Conservation (phyloP, 805 yeast species). For the Kluyveromyces wickerhamii region DNA sequence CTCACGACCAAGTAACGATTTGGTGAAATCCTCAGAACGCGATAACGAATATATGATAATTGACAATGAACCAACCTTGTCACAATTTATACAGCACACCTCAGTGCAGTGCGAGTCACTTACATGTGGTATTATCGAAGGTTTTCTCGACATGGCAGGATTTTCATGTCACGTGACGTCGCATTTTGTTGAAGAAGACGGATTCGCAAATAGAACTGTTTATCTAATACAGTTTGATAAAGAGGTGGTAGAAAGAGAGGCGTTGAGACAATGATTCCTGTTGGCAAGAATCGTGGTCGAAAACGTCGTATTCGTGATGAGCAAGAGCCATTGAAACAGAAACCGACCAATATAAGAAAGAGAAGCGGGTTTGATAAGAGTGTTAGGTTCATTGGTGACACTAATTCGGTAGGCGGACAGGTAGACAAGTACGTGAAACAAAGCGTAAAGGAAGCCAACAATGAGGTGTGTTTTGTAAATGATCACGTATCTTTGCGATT, state of each 20-base stretch:
- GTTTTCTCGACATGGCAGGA: conserved; percentile 62
- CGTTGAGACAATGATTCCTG: conserved; percentile 24
- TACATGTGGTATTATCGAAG: conserved; percentile 81
- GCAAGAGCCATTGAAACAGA: conserved; percentile 12
- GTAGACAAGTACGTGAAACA: conserved; percentile 3
- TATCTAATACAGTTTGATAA: conserved; percentile 66
- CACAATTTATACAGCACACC: conserved; percentile 62
- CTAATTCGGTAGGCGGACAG: conserved; percentile 3
- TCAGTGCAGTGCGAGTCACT: conserved; percentile 79
- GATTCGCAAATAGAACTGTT: conserved; percentile 56
- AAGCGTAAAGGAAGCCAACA: background rate
- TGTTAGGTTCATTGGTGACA: conserved; percentile 3
- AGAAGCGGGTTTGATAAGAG: conserved; percentile 3
- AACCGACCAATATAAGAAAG: conserved; percentile 11
- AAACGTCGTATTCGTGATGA: conserved; percentile 4
- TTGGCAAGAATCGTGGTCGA: background rate
- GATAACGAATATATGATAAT: conserved; percentile 72
- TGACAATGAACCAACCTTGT: conserved; percentile 62
- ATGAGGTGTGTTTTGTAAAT: conserved; percentile 3
- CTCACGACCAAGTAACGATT: conserved; percentile 66
- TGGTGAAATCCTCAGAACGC: conserved; percentile 64
- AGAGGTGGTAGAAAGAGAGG: conserved; percentile 48
- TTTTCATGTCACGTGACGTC: conserved; percentile 74
- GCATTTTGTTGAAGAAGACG: conserved; percentile 59
- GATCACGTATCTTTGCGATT: conserved; percentile 6